phyloP scores from a whole-genome alignment of 1,139 yeast genomes.

The Geotrichum restrictum region DNA sequence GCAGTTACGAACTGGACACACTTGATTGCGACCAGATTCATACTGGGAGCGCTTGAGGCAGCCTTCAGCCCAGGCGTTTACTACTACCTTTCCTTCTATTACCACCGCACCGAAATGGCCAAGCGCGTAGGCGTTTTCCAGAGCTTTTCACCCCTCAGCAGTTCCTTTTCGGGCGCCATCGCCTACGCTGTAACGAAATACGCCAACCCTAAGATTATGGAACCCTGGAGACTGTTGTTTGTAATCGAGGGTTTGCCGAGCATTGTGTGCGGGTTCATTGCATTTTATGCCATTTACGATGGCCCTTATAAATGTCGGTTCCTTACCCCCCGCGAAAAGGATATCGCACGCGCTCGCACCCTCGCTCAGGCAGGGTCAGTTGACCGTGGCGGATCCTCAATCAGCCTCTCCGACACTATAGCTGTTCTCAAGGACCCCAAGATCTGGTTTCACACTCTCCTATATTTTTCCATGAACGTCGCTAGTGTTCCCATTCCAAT shows the following conservation, averaged over 20 bases:
- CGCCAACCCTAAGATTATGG: constrained; percentile 23
- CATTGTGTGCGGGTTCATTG: constrained; percentile 35
- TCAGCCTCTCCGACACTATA: constrained; percentile 26
- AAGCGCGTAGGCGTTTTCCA: constrained; percentile 54
- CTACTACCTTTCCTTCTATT: constrained; percentile 33
- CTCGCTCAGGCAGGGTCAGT: constrained; percentile 28
- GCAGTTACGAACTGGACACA: constrained; percentile 29
- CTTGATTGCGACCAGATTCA: constrained; percentile 30
- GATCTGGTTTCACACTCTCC: constrained; percentile 24
- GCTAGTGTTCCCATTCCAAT: constrained; percentile 34
- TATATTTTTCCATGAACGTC: constrained; percentile 34
- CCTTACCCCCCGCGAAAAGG: constrained; percentile 30
- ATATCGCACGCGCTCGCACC: constrained; percentile 31
- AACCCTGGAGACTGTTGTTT: constrained; percentile 41
- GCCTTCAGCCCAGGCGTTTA: constrained; percentile 38
- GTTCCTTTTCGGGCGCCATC: constrained; percentile 35
- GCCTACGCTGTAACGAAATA: constrained; percentile 41
- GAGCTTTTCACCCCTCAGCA: constrained; percentile 39
- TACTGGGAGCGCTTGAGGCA: constrained; percentile 34
- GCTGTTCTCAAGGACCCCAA: constrained; percentile 27
- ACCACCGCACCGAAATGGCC: constrained; percentile 37
- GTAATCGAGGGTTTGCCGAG: constrained; percentile 43
- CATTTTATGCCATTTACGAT: constrained; percentile 43
- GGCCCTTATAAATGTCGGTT: constrained; percentile 42
- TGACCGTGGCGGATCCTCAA: constrained; percentile 22